Evolutionary conservation across 192 early-diverging fungal species (phyloP), one percentile per base, ranked within the genome.

Genomic region (Backusella westeae): DNA sequence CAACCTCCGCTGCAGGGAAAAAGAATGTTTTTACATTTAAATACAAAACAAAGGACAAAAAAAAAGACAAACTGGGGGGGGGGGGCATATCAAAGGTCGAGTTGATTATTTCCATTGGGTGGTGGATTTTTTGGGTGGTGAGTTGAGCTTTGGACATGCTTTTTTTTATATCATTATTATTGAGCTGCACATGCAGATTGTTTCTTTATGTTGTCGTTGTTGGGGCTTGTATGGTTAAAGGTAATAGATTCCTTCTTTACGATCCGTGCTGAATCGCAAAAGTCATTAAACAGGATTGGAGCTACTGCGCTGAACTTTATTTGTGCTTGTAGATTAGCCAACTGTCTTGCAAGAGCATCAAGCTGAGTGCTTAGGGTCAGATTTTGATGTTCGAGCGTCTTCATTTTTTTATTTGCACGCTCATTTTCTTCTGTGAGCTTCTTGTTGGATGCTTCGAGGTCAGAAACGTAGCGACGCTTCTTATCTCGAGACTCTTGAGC

Each of bases 401-500:
- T 85, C 73, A 86, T 73, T 42, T 81, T 76, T 73, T 88, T 89
- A n/a, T 79, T 73, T 65, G 85, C 56, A 34, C 79, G 79, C 17
- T 78, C 71, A 66, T 89, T 89, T 72, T 90, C 84, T 39, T 87
- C 73, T 67, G 82, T 82, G 12, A 90, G 78, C 34, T 73, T n/a
- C 66, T 85, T 76, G 75, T 89, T 90, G 34, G 81, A 75, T 39
- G 79, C 72, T 77, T 92, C 87, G 34, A 91, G 78, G n/a, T 84
- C 86, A 41, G 86, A 70, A 34, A 92, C 78, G 78, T 92, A 92
- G 49, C 87, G 86, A 39, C 89, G 84, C 53, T 93, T 93, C 79
- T 91, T 92, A 77, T 93, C 90, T 69, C 92, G 87, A n/a, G 91
- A 92, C 39, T 91, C 90, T 78, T 93, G 92, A 35, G 92, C 92